phyloP scores from a whole-genome alignment of 768 basidiomycete genomes.

The Arthromyces matolae region DNA sequence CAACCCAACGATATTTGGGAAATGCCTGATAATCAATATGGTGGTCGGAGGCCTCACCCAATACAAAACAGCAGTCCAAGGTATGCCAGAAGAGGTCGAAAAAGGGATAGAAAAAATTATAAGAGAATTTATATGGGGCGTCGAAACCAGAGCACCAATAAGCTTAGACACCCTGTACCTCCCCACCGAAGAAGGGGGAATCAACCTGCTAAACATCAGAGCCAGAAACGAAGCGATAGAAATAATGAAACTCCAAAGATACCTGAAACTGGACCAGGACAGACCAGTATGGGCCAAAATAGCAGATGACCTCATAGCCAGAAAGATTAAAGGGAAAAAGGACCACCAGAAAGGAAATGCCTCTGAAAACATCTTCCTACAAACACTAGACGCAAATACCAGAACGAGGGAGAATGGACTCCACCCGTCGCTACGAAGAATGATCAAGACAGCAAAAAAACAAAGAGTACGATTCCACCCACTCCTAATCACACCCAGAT shows the following conservation, averaged over 20 bases:
- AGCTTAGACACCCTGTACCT: background rate
- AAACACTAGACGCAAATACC: background rate
- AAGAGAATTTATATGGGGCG: background rate
- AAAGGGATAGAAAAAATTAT: background rate
- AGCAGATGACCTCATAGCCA: background rate
- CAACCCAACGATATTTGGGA: background rate
- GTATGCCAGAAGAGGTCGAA: background rate
- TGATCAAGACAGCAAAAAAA: background rate
- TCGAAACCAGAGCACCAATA: background rate
- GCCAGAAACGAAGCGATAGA: background rate
- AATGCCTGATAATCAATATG: background rate
- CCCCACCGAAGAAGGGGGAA: background rate
- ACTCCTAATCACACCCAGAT: background rate
- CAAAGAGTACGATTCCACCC: background rate
- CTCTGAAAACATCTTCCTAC: background rate
- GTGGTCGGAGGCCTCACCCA: background rate
- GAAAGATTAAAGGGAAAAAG: background rate
- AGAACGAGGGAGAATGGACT: background rate
- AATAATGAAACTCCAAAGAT: background rate
- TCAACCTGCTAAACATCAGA: background rate
- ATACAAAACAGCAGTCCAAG: background rate
- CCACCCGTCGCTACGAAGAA: background rate
- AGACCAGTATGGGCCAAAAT: background rate
- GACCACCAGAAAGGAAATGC: background rate
- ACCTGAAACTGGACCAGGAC: background rate